Conservation (phyloP, 1,284 basidiomycete species). For the Anthracocystis walkeri region DNA sequence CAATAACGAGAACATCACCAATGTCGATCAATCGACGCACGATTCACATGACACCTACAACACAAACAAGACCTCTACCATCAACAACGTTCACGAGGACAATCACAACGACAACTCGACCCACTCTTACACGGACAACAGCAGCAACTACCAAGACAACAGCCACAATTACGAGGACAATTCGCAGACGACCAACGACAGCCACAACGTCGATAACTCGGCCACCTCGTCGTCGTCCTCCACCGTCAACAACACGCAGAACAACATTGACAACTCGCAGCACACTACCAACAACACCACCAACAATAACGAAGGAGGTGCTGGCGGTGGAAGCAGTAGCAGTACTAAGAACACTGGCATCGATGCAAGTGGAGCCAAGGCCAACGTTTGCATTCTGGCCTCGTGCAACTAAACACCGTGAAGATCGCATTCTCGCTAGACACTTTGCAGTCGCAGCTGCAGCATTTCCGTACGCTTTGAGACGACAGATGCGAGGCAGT, state of each 20-base stretch:
- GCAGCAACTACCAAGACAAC: conserved; percentile 15
- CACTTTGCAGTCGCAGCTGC: neutral
- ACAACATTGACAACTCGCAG: conserved; percentile 18
- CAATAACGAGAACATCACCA: conserved; percentile 21
- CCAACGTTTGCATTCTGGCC: conserved; percentile 34
- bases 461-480: neutral
- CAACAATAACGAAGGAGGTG: conserved; percentile 10
- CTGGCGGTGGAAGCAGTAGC: conserved; percentile 2
- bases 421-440: neutral
- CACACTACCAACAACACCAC: conserved; percentile 13
- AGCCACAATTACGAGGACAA: conserved; percentile 19
- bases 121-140: conserved; percentile 11
- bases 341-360: conserved; percentile 24
- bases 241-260: conserved; percentile 13
- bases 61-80: conserved; percentile 12
- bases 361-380: conserved; percentile 24
- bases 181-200: conserved; percentile 10
- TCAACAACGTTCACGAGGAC: conserved; percentile 15
- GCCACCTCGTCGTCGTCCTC: conserved; percentile 5
- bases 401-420: conserved; percentile 11
- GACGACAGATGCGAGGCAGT: neutral
- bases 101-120: conserved; percentile 20
- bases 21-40: conserved; percentile 24
- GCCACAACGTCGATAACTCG: conserved; percentile 21
- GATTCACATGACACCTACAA: conserved; percentile 31